phyloP scores from a whole-genome alignment of 179 eudicot genomes.

The Silene vulgaris region DNA sequence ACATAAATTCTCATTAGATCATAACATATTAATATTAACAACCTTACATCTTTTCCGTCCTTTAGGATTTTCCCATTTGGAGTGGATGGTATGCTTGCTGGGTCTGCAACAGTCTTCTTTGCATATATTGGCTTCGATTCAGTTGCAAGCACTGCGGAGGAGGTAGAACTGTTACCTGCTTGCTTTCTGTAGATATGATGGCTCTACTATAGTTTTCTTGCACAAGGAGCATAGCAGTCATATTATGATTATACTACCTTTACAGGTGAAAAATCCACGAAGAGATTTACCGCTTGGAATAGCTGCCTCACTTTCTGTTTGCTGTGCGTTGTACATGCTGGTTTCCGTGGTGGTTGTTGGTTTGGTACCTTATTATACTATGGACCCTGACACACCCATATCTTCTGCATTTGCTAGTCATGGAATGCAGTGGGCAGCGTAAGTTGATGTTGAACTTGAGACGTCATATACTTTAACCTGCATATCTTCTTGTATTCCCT shows the following conservation, averaged over 20 bases:
- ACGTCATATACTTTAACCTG: neutral
- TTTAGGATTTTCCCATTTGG: slow-evolving; percentile 76
- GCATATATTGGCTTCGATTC: slow-evolving; percentile 92
- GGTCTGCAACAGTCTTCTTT: slow-evolving; percentile 93
- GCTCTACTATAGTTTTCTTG: slow-evolving; percentile 2
- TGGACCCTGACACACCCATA: slow-evolving; percentile 97
- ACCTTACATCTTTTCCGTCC: neutral
- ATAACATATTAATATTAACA: neutral
- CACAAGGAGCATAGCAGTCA: neutral
- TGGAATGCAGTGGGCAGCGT: slow-evolving; percentile 96
- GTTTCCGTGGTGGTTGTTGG: slow-evolving; percentile 87
- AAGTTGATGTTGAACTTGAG: slow-evolving; percentile 34
- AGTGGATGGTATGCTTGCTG: slow-evolving; percentile 91
- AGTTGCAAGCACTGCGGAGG: slow-evolving; percentile 96
- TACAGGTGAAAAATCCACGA: slow-evolving; percentile 86
- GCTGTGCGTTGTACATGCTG: slow-evolving; percentile 80
- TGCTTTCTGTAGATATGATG: neutral
- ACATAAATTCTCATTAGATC: neutral
- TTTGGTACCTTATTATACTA: slow-evolving; percentile 76
- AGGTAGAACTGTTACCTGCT: slow-evolving; percentile 38
- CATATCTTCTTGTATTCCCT: neutral
- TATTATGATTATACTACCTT: neutral
- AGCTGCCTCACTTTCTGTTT: slow-evolving; percentile 69
- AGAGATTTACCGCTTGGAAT: slow-evolving; percentile 89
- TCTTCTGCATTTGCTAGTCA: slow-evolving; percentile 86